These are phyloP conservation scores for Neodidymelliopsis sp. DNA, from an alignment of 2,329 filamentous ascomycete species.

Conservation along the genomic window DNA sequence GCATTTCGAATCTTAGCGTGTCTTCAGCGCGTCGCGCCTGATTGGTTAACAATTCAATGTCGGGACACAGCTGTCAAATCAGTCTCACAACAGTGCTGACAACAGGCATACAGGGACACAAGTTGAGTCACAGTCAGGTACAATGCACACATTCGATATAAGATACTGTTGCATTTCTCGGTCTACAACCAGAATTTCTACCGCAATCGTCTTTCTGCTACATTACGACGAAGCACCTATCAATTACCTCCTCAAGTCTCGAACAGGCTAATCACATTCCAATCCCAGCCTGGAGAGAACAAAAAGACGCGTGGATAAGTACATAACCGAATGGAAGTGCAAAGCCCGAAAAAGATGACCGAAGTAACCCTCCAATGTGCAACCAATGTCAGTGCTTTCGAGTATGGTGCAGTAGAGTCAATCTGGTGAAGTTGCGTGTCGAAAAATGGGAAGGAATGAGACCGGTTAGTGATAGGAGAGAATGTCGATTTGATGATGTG, in stretches of 20 bases:
- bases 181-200: conserved; percentile 31
- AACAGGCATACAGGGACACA: conserved; percentile 1
- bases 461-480: conserved; percentile 29
- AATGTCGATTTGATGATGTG: conserved; percentile 30
- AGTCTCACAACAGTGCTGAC: conserved; percentile 10
- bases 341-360: conserved; percentile 12
- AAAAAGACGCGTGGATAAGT: conserved; percentile 27
- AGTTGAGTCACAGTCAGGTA: background rate
- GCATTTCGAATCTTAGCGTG: conserved; percentile 9
- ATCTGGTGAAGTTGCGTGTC: conserved; percentile 19
- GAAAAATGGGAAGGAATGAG: conserved; percentile 24
- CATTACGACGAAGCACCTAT: conserved; percentile 38
- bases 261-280: conserved; percentile 27
- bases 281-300: conserved; percentile 37
- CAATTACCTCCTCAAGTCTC: conserved; percentile 29
- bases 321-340: conserved; percentile 21
- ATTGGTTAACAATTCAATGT: conserved; percentile 11
- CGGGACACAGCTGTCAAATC: conserved; percentile 7
- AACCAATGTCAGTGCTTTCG: conserved; percentile 10
- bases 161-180: conserved; percentile 35
- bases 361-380: conserved; percentile 16
- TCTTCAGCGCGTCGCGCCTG: conserved; percentile 10
- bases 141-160: conserved; percentile 6
- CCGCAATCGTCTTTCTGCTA: conserved; percentile 31
- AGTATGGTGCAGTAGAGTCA: too few relatives aligned